Evolutionary conservation across 2,329 filamentous ascomycete genomes (phyloP), one percentile per base, ranked within the genome.

Genomic region (Elsinoe necatrix): DNA sequence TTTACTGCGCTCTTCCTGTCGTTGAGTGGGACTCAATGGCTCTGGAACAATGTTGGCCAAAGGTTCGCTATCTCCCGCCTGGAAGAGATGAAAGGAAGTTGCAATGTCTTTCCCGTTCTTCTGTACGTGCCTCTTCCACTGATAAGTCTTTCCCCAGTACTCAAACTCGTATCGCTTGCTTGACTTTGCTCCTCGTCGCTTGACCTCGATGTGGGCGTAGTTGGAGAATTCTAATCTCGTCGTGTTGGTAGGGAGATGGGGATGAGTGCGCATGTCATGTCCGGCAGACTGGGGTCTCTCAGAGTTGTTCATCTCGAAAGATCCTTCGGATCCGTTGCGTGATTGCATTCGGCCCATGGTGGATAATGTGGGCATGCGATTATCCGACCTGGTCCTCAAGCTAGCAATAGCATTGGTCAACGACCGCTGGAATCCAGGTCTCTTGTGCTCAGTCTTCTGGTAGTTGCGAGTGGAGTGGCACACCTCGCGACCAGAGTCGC

Each of bases 191-290:
- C 86, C 86, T 21, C 81, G 78, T 41, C 88, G 82, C 63, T 81
- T 83, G 52, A 98, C 74, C 62, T 95, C 87, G 39, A 97, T 83
- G 64, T 93, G 89, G 1, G 92, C 92, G 69, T 98, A 98, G 74
- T 97, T 98, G 62, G 89, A 95, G 69, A 96, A 98, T 69, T 97
- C 92, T 31, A 98, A 80, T 72, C 90, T 88, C 69, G 92, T 87
- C 34, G 80, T 85, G 69, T 95, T 89, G 58, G 85, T 87, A 16
- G 87, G 81, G 43, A 72, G 66, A 59, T 71, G 61, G 7, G 69
- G 67, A 52, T 69, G 68, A 73, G 70, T 63, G 63, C 75, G 67
- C 43, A 54, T 58, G 58, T 63, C 62, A 41, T 70, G 67, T 57
- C 67, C 67, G 27, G 67, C 64, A 4, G 68, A 66, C 58, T 66